Evolutionary conservation across 2,329 filamentous ascomycete genomes (phyloP).

Genomic region (Beauveria rudraprayagi): DNA sequence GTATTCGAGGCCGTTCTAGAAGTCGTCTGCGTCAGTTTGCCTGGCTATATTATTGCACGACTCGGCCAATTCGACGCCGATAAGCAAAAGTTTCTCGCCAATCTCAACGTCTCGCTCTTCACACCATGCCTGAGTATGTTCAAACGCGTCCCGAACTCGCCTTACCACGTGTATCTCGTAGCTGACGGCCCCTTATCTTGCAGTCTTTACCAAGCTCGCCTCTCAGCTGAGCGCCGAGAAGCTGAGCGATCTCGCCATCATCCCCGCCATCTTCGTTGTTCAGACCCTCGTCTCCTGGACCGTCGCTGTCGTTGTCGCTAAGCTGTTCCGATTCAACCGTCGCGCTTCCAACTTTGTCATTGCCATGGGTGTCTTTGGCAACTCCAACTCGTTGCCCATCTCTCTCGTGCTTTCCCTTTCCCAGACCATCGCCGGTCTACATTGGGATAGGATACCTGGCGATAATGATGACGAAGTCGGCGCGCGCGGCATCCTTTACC

Average conservation of each 20-base stretch:
- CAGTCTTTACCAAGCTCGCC: constrained; percentile 94
- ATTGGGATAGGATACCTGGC: constrained; percentile 85
- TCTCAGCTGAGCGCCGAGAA: constrained; percentile 91
- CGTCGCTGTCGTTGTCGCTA: constrained; percentile 63
- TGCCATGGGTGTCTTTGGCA: constrained; percentile 96
- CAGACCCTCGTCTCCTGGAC: constrained; percentile 82
- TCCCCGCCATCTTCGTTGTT: constrained; percentile 85
- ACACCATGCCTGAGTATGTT: constrained; percentile 86
- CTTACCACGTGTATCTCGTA: not conserved
- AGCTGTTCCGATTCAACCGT: constrained; percentile 71
- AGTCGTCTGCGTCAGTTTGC: constrained; percentile 88
- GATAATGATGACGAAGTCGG: constrained; percentile 91
- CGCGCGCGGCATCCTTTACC: constrained; percentile 86
- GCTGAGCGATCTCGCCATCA: constrained; percentile 81
- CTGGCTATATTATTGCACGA: constrained; percentile 85
- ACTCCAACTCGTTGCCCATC: constrained; percentile 95
- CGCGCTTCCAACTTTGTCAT: constrained; percentile 89
- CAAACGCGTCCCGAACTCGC: not conserved
- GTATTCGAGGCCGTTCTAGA: constrained; percentile 94
- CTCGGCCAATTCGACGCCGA: constrained; percentile 92
- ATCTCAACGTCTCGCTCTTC: constrained; percentile 92
- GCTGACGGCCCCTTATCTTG: not conserved
- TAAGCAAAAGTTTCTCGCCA: constrained; percentile 92
- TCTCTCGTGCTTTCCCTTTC: constrained; percentile 91
- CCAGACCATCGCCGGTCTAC: constrained; percentile 81